Conservation (phyloP, 257 asterid species). For the Ilex asprella region DNA sequence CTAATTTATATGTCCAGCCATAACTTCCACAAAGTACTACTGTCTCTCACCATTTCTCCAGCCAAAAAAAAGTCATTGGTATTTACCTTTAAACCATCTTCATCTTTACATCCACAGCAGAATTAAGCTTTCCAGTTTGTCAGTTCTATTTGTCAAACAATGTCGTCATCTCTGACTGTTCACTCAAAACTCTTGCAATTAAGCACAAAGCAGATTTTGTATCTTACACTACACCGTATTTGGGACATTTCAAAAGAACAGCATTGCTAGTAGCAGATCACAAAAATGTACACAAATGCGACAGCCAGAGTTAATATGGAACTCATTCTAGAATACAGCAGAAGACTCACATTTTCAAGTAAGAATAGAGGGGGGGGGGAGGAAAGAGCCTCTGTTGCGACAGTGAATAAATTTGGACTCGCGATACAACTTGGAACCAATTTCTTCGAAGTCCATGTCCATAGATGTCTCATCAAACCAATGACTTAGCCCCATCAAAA, state of each 20-base stretch:
- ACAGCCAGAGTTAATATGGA: neutral
- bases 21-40: neutral
- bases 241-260: constrained; percentile 3
- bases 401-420: constrained; percentile 1
- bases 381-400: constrained; percentile 3
- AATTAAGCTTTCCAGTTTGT: constrained; percentile 14
- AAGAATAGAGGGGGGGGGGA: neutral
- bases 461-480: constrained; percentile 29
- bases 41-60: neutral
- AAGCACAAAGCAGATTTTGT: neutral
- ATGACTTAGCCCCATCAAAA: constrained; percentile 36
- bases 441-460: constrained; percentile 10
- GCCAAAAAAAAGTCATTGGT: constrained; percentile 17
- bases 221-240: neutral
- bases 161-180: constrained; percentile 7
- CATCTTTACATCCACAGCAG: constrained; percentile 28
- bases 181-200: neutral
- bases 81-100: constrained; percentile 25
- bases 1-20: too few relatives aligned
- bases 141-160: constrained; percentile 12
- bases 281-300: neutral
- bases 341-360: neutral
- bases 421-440: constrained; percentile 6
- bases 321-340: constrained; percentile 9
- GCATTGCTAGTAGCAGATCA: neutral